Base-by-base conservation (phyloP, 345 rosid species). In the Abelmoschus esculentus region DNA sequence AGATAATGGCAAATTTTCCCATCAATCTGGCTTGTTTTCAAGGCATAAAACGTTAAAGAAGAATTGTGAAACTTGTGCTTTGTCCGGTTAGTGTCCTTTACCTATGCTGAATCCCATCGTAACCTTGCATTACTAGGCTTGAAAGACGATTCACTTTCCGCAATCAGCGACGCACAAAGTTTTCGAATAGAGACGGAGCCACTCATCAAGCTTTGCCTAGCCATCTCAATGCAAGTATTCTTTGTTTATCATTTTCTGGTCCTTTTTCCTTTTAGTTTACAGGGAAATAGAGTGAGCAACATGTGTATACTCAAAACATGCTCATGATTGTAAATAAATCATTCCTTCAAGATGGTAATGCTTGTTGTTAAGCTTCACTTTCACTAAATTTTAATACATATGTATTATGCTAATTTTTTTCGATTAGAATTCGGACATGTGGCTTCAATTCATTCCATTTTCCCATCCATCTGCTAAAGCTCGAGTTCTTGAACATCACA, bases 61-160 rank as follows among this genome's bases (percentile, higher is more conserved):
- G 46, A 70, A 49, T 17, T 78, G 54, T 72, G 26, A 14, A 5
- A 29, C 34, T 52, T 60, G 76, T 70, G 15, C 29, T 46, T 53
- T n/a, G n/a, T n/a, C n/a, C n/a, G n/a, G n/a, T n/a, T n/a, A n/a
- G n/a, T n/a, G n/a, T n/a, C n/a, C n/a, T n/a, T n/a, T n/a, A n/a
- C n/a, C n/a, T n/a, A n/a, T n/a, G n/a, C n/a, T n/a, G 86, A 89
- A 61, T 87, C 92, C 40, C 96, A 92, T 81, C 90, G 90, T 55
- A 90, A 86, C 78, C 86, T 90, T 38, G 97, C 96, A 12, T 73
- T 92, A 49, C 84, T 87, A 56, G 98, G 87, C 75, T 54, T 90
- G 78, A 96, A 87, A 32, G 96, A 87, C 55, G 93, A 92, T 74
- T 82, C 86, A 31, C 65, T 80, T 67, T 89, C 93, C 1, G 66